A percentile compares a stretch with the other conserved stretches of the same genome.
Evolutionary conservation across 176 grass and related monocot species (phyloP).

Genomic region (Olyra latifolia): DNA sequence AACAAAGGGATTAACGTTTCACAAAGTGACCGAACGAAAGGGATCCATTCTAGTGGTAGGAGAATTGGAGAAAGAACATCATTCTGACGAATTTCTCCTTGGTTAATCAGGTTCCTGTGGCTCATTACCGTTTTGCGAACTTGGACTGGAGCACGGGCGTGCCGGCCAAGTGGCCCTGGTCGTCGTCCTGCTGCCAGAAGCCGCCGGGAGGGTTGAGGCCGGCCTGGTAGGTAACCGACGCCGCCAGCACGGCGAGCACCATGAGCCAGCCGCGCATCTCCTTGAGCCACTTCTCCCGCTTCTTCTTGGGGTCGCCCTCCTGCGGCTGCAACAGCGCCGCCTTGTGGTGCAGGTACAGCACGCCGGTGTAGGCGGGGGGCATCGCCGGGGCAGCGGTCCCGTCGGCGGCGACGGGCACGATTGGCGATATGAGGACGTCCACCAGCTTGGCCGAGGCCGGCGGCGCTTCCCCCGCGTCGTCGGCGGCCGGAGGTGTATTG

Average conservation of each 20-base stretch:
- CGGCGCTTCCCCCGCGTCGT: background rate
- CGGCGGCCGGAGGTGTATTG: constrained; percentile 6
- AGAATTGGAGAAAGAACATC: background rate
- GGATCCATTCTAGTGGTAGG: background rate
- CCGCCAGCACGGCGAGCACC: constrained; percentile 36
- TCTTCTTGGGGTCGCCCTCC: background rate
- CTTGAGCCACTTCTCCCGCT: constrained; percentile 30
- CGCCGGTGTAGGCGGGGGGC: constrained; percentile 14
- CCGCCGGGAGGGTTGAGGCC: constrained; percentile 49
- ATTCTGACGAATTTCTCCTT: background rate
- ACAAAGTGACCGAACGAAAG: background rate
- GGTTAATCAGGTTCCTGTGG: background rate
- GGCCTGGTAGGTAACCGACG: constrained; percentile 38
- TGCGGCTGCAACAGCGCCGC: background rate
- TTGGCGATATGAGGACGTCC: constrained; percentile 24
- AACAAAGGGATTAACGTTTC: background rate
- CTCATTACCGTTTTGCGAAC: constrained; percentile 2
- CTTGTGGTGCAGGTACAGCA: constrained; percentile 16
- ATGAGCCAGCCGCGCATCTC: constrained; percentile 55
- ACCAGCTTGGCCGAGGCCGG: background rate
- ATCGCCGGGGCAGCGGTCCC: background rate
- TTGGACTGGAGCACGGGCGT: constrained; percentile 15
- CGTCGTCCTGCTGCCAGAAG: constrained; percentile 33
- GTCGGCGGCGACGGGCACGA: background rate
- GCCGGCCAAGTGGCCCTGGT: background rate